A percentile compares a stretch with the other conserved stretches of the same genome.
Conservation (phyloP, 352 stramenopile genomes). For the Pelagophyceae sp. region DNA sequence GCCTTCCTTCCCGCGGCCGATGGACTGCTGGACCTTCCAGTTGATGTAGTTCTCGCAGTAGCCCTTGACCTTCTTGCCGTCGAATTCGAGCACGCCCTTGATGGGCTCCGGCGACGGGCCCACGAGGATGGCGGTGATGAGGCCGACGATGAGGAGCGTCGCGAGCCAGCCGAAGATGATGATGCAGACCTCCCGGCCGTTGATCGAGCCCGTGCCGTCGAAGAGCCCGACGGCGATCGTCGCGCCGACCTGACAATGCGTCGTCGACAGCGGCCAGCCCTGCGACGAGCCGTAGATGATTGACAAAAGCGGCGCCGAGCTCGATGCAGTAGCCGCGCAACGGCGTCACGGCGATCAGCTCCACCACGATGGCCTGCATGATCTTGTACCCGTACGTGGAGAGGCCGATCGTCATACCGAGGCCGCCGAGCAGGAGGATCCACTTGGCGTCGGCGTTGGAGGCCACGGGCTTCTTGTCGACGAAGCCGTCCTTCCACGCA, state of each 20-base stretch:
- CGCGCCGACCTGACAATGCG: slow-evolving; percentile 53
- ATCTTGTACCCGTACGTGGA: no score
- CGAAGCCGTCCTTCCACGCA: no score
- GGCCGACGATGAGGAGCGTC: no score
- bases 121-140: slow-evolving; percentile 29
- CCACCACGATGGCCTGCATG: slow-evolving; percentile 47
- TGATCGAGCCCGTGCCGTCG: slow-evolving; percentile 31
- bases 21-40: no score
- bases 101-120: no score
- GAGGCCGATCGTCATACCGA: slow-evolving; percentile 49
- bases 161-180: slow-evolving; percentile 33
- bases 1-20: no score
- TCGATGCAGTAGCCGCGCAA: no score
- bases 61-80: not conserved
- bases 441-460: slow-evolving; percentile 70
- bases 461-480: no score
- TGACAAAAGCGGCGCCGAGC: slow-evolving; percentile 51
- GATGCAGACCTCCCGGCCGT: slow-evolving; percentile 29
- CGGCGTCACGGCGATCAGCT: slow-evolving; percentile 46
- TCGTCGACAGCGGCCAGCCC: no score
- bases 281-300: no score
- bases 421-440: slow-evolving; percentile 52
- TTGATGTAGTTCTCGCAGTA: not conserved
- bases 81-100: not conserved
- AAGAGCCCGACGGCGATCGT: slow-evolving; percentile 41